Percentiles rank a stretch among this genome's conserved stretches.
Evolutionary conservation across 1,139 yeast genomes (phyloP).

Genomic region (Blastobotrys apis): DNA sequence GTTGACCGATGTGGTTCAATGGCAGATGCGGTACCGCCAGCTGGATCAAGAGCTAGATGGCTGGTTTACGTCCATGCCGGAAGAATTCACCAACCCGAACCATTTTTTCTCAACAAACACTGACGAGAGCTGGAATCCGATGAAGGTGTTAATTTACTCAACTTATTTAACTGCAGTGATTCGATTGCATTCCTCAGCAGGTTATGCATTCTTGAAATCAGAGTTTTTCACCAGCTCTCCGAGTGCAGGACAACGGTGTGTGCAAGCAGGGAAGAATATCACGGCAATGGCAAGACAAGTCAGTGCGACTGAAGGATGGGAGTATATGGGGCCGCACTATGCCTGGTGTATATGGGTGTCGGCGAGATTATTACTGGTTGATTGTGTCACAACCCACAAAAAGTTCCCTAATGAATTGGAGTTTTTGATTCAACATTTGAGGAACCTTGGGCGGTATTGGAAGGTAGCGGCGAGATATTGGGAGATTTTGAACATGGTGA

Average conservation of each 20-base stretch:
- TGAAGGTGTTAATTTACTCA: conserved; percentile 28
- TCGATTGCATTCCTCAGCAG: conserved; percentile 35
- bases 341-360: conserved; percentile 38
- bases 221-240: conserved; percentile 31
- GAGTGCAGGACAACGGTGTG: conserved; percentile 31
- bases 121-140: conserved; percentile 14
- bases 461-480: conserved; percentile 33
- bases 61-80: conserved; percentile 25
- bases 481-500: conserved; percentile 31
- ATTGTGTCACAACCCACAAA: conserved; percentile 29
- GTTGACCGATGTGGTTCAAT: conserved; percentile 21
- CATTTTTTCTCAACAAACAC: not conserved
- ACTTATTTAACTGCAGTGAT: conserved; percentile 33
- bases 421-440: conserved; percentile 28
- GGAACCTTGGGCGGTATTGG: conserved; percentile 32
- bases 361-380: conserved; percentile 37
- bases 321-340: conserved; percentile 35
- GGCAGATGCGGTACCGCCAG: conserved; percentile 25
- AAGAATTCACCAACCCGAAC: conserved; percentile 9
- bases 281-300: conserved; percentile 26
- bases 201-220: conserved; percentile 34
- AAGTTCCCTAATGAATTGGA: conserved; percentile 28
- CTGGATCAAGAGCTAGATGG: conserved; percentile 22
- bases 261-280: conserved; percentile 27
- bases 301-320: conserved; percentile 24